Evolutionary conservation across 768 basidiomycete species (phyloP).

Genomic region (Hirschioporus abietinus): DNA sequence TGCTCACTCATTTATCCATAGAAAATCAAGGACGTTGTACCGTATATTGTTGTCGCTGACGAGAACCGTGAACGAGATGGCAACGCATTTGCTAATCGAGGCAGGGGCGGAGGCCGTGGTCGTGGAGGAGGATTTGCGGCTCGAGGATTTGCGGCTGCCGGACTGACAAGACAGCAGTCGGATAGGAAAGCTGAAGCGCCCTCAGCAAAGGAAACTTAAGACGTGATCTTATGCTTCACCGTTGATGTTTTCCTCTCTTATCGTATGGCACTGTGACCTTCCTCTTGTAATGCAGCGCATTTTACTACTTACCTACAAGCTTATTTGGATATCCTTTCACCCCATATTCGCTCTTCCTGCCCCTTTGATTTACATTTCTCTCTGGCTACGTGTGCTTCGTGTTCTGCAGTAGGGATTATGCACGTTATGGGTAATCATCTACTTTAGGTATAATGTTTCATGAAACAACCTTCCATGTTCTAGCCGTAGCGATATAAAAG

Average conservation of each 20-base stretch:
- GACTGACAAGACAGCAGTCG: constrained; percentile 40
- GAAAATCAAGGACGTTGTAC: constrained; percentile 63
- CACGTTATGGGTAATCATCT: not conserved
- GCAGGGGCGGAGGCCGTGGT: constrained; percentile 51
- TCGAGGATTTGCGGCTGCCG: constrained; percentile 64
- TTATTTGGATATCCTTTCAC: not conserved
- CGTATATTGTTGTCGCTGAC: constrained; percentile 64
- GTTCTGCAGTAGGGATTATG: not conserved
- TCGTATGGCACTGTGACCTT: not conserved
- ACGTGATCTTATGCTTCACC: not conserved
- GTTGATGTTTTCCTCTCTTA: not conserved
- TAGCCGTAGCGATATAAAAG: not conserved
- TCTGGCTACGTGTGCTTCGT: not conserved
- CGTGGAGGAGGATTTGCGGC: constrained; percentile 53
- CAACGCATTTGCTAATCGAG: constrained; percentile 34
- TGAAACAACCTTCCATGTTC: not conserved
- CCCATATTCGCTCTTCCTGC: not conserved
- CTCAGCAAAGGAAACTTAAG: constrained; percentile 1
- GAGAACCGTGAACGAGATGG: constrained; percentile 42
- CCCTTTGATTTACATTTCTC: not conserved
- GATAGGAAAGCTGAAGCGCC: constrained; percentile 9
- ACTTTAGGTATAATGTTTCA: not conserved
- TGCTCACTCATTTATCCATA: constrained; percentile 21
- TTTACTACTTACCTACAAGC: not conserved
- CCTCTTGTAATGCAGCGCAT: not conserved